phyloP scores from a whole-genome alignment of 345 rosid genomes.

The Turnera subulata region DNA sequence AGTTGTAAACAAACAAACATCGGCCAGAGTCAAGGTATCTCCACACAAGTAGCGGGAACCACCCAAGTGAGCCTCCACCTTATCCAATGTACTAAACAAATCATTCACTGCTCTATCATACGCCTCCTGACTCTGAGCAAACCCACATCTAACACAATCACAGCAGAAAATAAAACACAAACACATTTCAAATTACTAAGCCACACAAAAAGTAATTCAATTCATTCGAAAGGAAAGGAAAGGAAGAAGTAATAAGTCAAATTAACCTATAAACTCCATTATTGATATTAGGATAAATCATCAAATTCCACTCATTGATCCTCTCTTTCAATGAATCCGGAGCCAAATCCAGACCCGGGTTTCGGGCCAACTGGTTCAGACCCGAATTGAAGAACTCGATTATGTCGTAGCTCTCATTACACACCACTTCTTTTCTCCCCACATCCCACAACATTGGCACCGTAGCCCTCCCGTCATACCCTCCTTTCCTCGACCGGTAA shows the following conservation, averaged over 20 bases:
- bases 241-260: neutral
- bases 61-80: conserved; percentile 51
- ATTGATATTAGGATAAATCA: conserved; percentile 69
- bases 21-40: conserved; percentile 54
- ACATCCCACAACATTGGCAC: conserved; percentile 87
- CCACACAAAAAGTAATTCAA: neutral
- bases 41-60: conserved; percentile 69
- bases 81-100: conserved; percentile 55
- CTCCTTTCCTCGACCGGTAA: conserved; percentile 50
- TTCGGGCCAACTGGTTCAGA: conserved; percentile 40
- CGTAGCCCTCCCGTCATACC: conserved; percentile 64
- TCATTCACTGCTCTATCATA: conserved; percentile 65
- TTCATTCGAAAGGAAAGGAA: neutral
- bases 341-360: conserved; percentile 57
- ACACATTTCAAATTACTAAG: neutral
- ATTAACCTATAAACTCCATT: conserved; percentile 79
- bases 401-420: conserved; percentile 84
- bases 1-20: conserved; percentile 80
- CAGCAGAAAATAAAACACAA: neutral
- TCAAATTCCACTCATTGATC: conserved; percentile 69
- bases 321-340: conserved; percentile 41
- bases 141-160: conserved; percentile 60
- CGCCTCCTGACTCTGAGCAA: conserved; percentile 85
- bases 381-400: conserved; percentile 65
- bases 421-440: conserved; percentile 53